A percentile compares a stretch with the other conserved stretches of the same genome.
Conservation (phyloP, 2,329 filamentous ascomycete species). For the Epichloe elymi region DNA sequence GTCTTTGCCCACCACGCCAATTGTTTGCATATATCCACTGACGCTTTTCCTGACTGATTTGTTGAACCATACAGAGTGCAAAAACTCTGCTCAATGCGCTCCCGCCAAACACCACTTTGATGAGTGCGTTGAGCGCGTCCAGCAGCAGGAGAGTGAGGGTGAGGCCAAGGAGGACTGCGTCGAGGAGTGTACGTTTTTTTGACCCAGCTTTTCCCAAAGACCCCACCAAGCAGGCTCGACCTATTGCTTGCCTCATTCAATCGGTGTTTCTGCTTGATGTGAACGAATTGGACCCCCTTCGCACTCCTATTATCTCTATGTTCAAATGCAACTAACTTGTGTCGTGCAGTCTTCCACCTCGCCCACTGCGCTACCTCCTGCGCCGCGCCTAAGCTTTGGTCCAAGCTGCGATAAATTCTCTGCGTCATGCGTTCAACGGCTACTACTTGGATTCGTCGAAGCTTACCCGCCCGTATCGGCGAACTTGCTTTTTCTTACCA, state of each 20-base stretch:
- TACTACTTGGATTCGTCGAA: background rate
- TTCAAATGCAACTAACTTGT: background rate
- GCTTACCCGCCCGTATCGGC: background rate
- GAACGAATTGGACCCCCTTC: background rate
- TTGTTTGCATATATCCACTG: background rate
- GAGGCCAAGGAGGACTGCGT: slow-evolving; percentile 86
- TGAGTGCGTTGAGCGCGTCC: slow-evolving; percentile 90
- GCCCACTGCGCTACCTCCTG: slow-evolving; percentile 88
- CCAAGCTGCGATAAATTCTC: slow-evolving; percentile 66
- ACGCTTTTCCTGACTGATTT: slow-evolving; percentile 10
- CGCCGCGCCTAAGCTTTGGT: slow-evolving; percentile 92
- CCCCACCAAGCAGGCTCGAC: background rate
- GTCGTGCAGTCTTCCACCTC: slow-evolving; percentile 79
- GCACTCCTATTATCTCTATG: background rate
- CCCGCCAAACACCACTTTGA: slow-evolving; percentile 96
- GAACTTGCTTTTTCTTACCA: background rate
- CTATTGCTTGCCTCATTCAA: background rate
- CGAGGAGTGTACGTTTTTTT: slow-evolving; percentile 83
- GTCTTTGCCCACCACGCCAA: background rate
- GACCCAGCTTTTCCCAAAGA: background rate
- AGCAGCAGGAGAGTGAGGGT: slow-evolving; percentile 49
- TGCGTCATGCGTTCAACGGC: background rate
- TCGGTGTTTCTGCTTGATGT: slow-evolving; percentile 4
- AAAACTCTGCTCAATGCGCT: slow-evolving; percentile 71
- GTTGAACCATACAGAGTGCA: slow-evolving; percentile 57